Evolutionary conservation across 2,329 filamentous ascomycete genomes (phyloP), one percentile per base, ranked within the genome.

Genomic region (Exserohilum turcica): DNA sequence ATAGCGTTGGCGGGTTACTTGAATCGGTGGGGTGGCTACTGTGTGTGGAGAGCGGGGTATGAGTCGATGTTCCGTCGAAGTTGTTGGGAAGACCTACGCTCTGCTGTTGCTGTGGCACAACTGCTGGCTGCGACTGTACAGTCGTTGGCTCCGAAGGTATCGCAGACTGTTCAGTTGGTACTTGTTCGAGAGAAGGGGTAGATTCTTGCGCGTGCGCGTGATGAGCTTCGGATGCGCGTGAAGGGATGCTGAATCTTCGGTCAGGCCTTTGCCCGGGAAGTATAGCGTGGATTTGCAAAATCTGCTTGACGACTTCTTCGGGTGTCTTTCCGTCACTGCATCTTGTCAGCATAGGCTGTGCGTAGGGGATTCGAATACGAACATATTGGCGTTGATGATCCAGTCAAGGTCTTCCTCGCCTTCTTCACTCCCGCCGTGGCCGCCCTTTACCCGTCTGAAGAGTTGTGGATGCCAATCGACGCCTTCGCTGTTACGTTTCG

Each of bases 381-480:
- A 96, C 92, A 99, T 84, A 50, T 87, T 81, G 1, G 92, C 88
- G 73, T 93, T 89, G 67, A 99, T 90, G 68, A 97, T 92, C 91
- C 91, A 99, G 75, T 97, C 94, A 27, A 99, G 78, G 61, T 90
- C 91, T 71, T 95, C 91, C 73, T 95, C 90, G 24, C 90, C 90
- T 71, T 93, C 87, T 59, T 94, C 90, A 3, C 82, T 71, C 1
- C 86, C 87, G 28, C 87, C 88, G 1, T 86, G 85, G 1, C 87
- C 89, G 19, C 86, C 86, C 38, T 84, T 82, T 9, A 95, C 88
- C 42, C 79, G 78, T 55, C 92, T 84, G 80, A 99, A 99, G 10
- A 97, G 82, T 59, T 87, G 86, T 0, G 94, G 93, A 29, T 86
- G 85, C 94, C 94, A 99, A 59, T 96, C 91, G 6, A 92, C 79